Base-by-base conservation (phyloP, 768 basidiomycete genomes). In the Pisolithus orientalis region DNA sequence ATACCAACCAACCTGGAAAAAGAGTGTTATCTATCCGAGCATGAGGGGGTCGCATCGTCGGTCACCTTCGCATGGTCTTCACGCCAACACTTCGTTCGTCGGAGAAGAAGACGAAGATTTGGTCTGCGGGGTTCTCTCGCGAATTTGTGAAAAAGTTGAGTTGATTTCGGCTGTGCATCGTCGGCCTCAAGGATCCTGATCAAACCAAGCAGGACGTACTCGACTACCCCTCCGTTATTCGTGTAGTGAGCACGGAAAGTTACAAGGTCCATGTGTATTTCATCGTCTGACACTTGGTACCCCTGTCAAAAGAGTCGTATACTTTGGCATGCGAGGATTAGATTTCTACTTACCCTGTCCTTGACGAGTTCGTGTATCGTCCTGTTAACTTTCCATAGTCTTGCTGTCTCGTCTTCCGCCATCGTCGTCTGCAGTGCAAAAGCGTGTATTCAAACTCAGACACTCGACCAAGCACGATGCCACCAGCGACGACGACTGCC, bases 41-140 rank as follows among this genome's bases (percentile, higher is more conserved):
- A 21, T 4, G 37, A 16, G 4, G 25, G 25, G n/a, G 28, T 37
- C 13, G 11, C 34, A 24, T 39, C 16, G 34, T 51, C 46, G 29
- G 87, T 50, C 67, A 96, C 95, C 93, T 95, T 74, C 94, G 78
- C 92, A 98, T 97, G 4, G 94, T 92, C 70, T 96, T 95, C 42
- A 98, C 93, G 53, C 94, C 91, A 6, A 98, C 96, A 62, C 90
- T 92, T 68, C 76, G 81, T 70, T 98, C 96, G 44, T 94, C 93
- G n/a, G 92, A 85, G 71, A 95, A 99, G 68, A 90, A 97, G 17
- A 98, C 76, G 61, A 90, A 98, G 62, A 99, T 90, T 68, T 90
- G 87, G 61, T 93, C 85, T 8, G 72, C 69, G 25, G 81, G 74
- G 59, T 88, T 85, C 11, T 74, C 71, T 53, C 75, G 73, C 14